Percentiles rank a stretch among this genome's conserved stretches.
These are phyloP conservation scores for Plantago lanceolata DNA, from an alignment of 305 asterid species.

Conservation along the genomic window DNA sequence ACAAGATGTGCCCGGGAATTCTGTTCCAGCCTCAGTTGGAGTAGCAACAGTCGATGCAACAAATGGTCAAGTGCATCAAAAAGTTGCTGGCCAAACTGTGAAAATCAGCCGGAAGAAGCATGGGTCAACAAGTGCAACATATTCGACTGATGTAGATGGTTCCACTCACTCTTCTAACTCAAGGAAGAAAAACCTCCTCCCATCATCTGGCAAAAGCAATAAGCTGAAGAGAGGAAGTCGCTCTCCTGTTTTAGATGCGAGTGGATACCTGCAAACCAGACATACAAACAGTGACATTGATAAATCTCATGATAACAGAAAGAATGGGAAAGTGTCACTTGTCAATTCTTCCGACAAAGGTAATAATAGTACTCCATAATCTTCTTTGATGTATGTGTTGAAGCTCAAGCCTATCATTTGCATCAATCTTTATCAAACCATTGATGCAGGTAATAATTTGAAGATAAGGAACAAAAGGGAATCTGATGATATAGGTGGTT, in stretches of 20 bases:
- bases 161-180: slow-evolving; percentile 44
- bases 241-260: slow-evolving; percentile 44
- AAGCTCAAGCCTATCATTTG: slow-evolving; percentile 8
- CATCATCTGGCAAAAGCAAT: slow-evolving; percentile 41
- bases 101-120: slow-evolving; percentile 47
- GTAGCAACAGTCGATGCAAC: slow-evolving; percentile 40
- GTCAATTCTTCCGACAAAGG: slow-evolving; percentile 54
- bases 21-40: slow-evolving; percentile 36
- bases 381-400: slow-evolving; percentile 13
- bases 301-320: slow-evolving; percentile 36
- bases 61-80: slow-evolving; percentile 40
- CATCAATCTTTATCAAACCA: slow-evolving; percentile 14
- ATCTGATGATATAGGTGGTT: slow-evolving; percentile 48
- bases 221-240: slow-evolving; percentile 34
- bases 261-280: slow-evolving; percentile 40
- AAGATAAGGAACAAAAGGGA: slow-evolving; percentile 57
- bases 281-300: slow-evolving; percentile 41
- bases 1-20: slow-evolving; percentile 37
- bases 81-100: slow-evolving; percentile 37
- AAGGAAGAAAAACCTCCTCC: slow-evolving; percentile 41
- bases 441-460: slow-evolving; percentile 42
- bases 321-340: slow-evolving; percentile 42
- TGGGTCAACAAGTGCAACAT: slow-evolving; percentile 46
- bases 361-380: slow-evolving; percentile 30
- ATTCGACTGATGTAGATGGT: slow-evolving; percentile 52